Evolutionary conservation across 208 protist species (phyloP).

Genomic region (Leishmania amazonensis): DNA sequence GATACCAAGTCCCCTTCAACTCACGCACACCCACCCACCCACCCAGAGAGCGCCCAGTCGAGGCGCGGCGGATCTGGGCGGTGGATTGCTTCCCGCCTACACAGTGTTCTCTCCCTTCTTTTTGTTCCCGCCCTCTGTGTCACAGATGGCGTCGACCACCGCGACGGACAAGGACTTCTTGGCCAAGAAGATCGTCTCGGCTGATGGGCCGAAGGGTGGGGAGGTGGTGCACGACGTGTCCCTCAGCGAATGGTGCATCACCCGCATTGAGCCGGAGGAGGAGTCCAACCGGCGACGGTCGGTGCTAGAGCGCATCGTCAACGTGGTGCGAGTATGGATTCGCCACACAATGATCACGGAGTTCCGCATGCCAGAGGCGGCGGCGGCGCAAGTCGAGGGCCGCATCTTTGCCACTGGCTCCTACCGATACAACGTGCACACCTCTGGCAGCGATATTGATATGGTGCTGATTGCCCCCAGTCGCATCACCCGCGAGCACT

Average conservation of each 20-base stretch:
- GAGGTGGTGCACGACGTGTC: slow-evolving; percentile 75
- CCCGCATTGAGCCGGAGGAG: slow-evolving; percentile 87
- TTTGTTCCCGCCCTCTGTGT: background rate
- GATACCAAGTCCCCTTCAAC: background rate
- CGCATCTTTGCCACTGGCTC: slow-evolving; percentile 98
- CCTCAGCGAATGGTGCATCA: slow-evolving; percentile 72
- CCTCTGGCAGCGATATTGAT: slow-evolving; percentile 97
- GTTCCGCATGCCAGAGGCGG: slow-evolving; percentile 88
- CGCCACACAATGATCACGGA: slow-evolving; percentile 87
- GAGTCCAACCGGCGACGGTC: slow-evolving; percentile 83
- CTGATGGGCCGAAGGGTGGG: slow-evolving; percentile 73
- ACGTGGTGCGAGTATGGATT: slow-evolving; percentile 87
- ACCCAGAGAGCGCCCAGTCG: too few species aligned
- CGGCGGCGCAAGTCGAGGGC: slow-evolving; percentile 85
- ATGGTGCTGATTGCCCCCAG: slow-evolving; percentile 95
- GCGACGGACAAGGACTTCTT: slow-evolving; percentile 66
- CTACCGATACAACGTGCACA: slow-evolving; percentile 98
- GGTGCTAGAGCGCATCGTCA: slow-evolving; percentile 85
- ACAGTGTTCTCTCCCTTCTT: background rate
- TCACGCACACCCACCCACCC: background rate
- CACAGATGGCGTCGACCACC: background rate
- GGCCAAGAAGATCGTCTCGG: slow-evolving; percentile 77
- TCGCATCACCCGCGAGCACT: slow-evolving; percentile 92
- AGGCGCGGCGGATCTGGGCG: too few species aligned
- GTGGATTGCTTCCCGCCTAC: background rate